Evolutionary conservation across 257 asterid species (phyloP).

Genomic region (Orobanche coerulescens): DNA sequence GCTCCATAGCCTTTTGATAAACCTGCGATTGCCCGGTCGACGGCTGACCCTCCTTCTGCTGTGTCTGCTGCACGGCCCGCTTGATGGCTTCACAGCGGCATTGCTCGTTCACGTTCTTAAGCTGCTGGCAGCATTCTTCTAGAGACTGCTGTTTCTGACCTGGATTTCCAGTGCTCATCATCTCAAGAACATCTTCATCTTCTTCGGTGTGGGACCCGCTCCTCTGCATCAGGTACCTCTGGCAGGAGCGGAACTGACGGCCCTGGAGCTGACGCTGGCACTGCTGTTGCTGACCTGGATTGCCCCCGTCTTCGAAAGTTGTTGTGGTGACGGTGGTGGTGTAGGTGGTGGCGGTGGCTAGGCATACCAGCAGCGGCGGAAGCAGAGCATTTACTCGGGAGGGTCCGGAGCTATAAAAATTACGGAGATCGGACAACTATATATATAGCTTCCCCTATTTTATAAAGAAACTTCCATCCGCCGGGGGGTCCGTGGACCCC

Average conservation of each 20-base stretch:
- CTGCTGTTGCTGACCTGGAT: conserved; percentile 14
- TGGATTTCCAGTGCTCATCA: not conserved
- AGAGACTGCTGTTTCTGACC: not conserved
- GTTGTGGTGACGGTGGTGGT: conserved; percentile 37
- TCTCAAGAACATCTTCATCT: not conserved
- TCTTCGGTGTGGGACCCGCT: not conserved
- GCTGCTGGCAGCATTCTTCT: conserved; percentile 29
- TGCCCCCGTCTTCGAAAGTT: conserved; percentile 21
- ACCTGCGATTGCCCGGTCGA: conserved; percentile 8
- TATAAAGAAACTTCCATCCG: too few species aligned
- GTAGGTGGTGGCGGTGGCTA: conserved; percentile 30
- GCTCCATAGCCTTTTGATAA: conserved; percentile 21
- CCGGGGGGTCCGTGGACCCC: too few species aligned
- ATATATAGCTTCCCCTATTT: too few species aligned
- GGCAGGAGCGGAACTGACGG: conserved; percentile 29
- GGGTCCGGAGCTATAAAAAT: too few species aligned
- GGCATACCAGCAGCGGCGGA: too few species aligned
- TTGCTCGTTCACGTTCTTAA: conserved; percentile 17
- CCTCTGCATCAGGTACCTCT: conserved; percentile 19
- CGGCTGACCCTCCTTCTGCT: conserved; percentile 1
- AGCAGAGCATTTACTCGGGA: too few species aligned
- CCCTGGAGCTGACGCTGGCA: conserved; percentile 35
- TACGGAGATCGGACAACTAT: too few species aligned
- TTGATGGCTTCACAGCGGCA: conserved; percentile 39
- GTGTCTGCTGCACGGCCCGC: conserved; percentile 24